Conservation (phyloP, 2,329 filamentous ascomycete genomes). For the Neopestalotiopsis sp. region DNA sequence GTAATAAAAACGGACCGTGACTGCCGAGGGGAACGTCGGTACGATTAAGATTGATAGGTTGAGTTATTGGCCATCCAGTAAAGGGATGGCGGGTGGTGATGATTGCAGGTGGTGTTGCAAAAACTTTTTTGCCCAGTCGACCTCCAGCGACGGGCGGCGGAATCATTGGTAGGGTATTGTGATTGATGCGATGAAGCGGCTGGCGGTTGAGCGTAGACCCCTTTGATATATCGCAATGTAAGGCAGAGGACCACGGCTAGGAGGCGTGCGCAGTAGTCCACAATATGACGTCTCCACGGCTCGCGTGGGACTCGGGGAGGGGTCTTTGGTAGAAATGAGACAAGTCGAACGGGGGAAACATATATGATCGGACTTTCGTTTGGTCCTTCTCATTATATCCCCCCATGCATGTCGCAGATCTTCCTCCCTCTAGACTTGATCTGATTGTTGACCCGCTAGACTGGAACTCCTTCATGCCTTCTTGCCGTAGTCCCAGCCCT, state of each 20-base stretch:
- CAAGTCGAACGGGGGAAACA: neutral
- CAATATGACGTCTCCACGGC: neutral
- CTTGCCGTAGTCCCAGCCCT: neutral
- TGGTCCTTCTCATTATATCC: neutral
- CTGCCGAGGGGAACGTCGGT: neutral
- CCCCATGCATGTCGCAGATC: neutral
- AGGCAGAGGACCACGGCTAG: neutral
- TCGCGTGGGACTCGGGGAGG: neutral
- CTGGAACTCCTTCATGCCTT: neutral
- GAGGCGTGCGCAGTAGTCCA: neutral
- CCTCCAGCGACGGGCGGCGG: neutral
- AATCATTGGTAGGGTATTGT: neutral
- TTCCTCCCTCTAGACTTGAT: neutral
- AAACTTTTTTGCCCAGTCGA: neutral
- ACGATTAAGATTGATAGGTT: neutral
- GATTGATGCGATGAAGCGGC: neutral
- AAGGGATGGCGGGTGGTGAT: neutral
- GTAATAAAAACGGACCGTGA: neutral
- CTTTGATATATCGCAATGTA: neutral
- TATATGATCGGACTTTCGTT: neutral
- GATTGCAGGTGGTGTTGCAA: neutral
- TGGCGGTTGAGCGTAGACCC: neutral
- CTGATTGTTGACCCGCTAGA: neutral
- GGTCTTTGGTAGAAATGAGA: neutral
- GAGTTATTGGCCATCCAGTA: neutral